Evolutionary conservation across 1,284 basidiomycete genomes (phyloP).

Genomic region (Albatrellus sp.): DNA sequence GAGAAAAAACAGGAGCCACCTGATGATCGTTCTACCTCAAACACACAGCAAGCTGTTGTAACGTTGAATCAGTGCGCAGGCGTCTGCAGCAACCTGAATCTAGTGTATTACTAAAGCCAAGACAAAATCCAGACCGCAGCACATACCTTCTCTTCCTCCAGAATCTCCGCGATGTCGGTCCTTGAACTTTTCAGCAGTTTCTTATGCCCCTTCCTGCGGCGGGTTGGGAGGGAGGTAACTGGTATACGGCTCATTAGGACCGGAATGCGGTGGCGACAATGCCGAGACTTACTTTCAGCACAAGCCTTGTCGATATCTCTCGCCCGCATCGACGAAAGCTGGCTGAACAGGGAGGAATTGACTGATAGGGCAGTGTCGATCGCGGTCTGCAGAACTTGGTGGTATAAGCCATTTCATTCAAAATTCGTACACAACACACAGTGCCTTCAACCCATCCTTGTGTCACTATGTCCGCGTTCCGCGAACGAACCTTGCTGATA

Average conservation of each 20-base stretch:
- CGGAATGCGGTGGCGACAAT: no score
- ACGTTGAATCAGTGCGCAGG: conserved; percentile 5
- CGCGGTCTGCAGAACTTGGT: background rate
- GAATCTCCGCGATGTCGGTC: conserved; percentile 1
- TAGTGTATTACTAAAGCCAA: no score
- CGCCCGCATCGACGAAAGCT: conserved; percentile 3
- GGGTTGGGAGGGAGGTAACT: background rate
- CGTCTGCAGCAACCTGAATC: conserved; percentile 8
- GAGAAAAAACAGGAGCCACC: no score
- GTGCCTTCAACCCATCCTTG: no score
- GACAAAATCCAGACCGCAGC: no score
- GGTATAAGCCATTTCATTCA: no score
- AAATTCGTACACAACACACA: no score
- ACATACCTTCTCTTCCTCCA: conserved; percentile 9
- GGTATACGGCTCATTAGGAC: background rate
- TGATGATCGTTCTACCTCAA: background rate
- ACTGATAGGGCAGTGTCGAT: background rate
- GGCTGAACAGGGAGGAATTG: background rate
- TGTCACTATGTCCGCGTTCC: no score
- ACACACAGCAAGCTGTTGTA: conserved; percentile 7
- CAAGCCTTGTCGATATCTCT: conserved; percentile 8
- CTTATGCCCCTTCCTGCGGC: conserved; percentile 3
- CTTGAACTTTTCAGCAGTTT: conserved; percentile 7
- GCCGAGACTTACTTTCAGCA: conserved; percentile 5
- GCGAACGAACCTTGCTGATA: no score